Conservation (phyloP, 2,329 filamentous ascomycete species). For the Fusarium domesticum region DNA sequence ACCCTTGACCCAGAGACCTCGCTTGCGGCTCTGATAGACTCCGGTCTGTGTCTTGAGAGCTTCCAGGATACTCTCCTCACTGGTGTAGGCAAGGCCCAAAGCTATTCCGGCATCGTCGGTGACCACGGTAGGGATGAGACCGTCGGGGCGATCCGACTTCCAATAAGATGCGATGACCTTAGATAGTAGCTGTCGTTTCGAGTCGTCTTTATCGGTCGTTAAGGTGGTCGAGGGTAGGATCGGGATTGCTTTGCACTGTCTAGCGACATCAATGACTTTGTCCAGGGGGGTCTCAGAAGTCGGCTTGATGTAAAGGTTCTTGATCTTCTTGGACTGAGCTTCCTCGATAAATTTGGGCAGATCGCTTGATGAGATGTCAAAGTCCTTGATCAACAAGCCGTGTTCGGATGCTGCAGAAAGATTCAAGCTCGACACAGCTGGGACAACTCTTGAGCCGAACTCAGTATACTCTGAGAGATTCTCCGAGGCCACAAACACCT, state of each 20-base stretch:
- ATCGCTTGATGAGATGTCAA: constrained; percentile 45
- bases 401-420: constrained; percentile 46
- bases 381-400: constrained; percentile 51
- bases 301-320: constrained; percentile 51
- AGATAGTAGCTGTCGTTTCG: constrained; percentile 56
- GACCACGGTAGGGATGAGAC: constrained; percentile 84
- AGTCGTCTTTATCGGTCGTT: constrained; percentile 63
- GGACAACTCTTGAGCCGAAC: constrained; percentile 56
- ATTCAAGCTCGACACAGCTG: constrained; percentile 46
- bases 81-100: constrained; percentile 91
- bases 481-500: constrained; percentile 73
- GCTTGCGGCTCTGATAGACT: constrained; percentile 94
- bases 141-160: constrained; percentile 77
- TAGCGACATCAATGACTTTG: constrained; percentile 46
- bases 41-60: constrained; percentile 74
- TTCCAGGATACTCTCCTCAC: constrained; percentile 82
- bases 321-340: constrained; percentile 45
- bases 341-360: constrained; percentile 44
- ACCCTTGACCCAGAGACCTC: constrained; percentile 95
- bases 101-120: constrained; percentile 83
- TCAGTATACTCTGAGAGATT: constrained; percentile 60
- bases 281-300: constrained; percentile 45
- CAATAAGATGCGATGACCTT: constrained; percentile 72
- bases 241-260: constrained; percentile 59
- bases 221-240: constrained; percentile 70